Evolutionary conservation across 257 asterid species (phyloP), one percentile per base, ranked within the genome.

Genomic region (Penstemon newberryi): DNA sequence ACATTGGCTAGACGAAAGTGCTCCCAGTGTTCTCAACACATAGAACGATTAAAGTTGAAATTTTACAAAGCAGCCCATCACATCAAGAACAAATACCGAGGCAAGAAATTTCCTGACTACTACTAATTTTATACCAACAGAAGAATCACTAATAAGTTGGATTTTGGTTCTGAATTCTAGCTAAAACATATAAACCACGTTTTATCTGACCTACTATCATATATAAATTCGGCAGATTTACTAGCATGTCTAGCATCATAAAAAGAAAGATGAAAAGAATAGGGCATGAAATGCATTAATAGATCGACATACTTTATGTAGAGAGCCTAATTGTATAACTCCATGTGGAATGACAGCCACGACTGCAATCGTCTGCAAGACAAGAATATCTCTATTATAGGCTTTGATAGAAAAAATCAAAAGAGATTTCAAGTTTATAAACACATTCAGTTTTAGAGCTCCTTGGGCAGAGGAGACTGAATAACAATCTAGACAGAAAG

Each of bases 241-340:
- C 36, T 45, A 37, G 66, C 25, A 60, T 43, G 43, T 39, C 60
- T 39, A 47, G 66, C 57, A 72, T 40, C 8, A 9, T 19, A 41
- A 19, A 13, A 36, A 40, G 12, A 33, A 46, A 4, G 39, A 54
- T 42, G 61, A 73, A 25, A 13, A 52, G 50, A 69, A 19, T 25
- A 60, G 44, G 33, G 33, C 33, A 74, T 60, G 54, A 39, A 70
- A 66, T 41, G 9, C 4, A 71, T 66, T 55, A 66, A 47, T 42
- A 69, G 58, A 19, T 52, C 18, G n/a, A 70, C 91, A 75, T 81
- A 89, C 98, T 63, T 80, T 80, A 67, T 89, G 83, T 59, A 86
- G 60, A 75, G 95, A 84, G 70, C 96, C 98, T 67, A 92, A 86
- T 75, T 92, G 98, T 63, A 92, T 79, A 63, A 87, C 95, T 74